Base-by-base conservation (phyloP, 2,329 filamentous ascomycete genomes). In the Cordyceps sp. region DNA sequence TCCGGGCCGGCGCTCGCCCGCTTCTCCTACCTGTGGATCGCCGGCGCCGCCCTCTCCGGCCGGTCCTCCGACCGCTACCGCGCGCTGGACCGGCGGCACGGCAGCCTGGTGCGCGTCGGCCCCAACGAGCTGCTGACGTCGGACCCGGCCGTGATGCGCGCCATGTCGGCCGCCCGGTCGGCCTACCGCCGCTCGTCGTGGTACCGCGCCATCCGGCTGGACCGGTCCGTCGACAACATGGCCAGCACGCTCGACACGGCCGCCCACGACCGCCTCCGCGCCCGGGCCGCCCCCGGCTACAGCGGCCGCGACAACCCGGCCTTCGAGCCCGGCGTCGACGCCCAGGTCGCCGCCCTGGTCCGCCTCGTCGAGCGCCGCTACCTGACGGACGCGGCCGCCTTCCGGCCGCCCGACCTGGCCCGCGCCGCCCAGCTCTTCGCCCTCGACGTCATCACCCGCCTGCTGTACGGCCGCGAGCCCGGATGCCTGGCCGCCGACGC, bases 191-290 rank as follows among this genome's bases (percentile, higher is more conserved):
- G 56, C 2, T 51, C 50, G 0, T 39, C 39, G 1, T 69, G 63
- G 54, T 69, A 69, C 41, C 50, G 57, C 35, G 59, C 55, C 5
- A 54, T 64, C 34, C 57, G 60, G 12, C 55, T 76, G 37, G 61
- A 73, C 35, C 62, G 65, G 0, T 55, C 62, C n/a, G 51, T 59
- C 18, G 62, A 71, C 38, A 69, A 65, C 36, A 55, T 73, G 6
- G 59, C 71, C 23, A 66, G 62, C 1, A 51, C 59, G 24, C 53
- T 59, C 26, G 54, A 72, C 34, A 62, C 65, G 26, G 53, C 44
- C 13, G 50, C 50, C 30, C 67, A 71, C 38, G 50, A 57, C 25
- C 25, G n/a, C 7, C 9, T 26, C 25, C 10, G 14, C 10, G 14
- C 14, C 25, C 6, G 7, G 12, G 7, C n/a, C 8, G 31, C 16